Percentiles rank a stretch among this genome's conserved stretches.
phyloP scores from a whole-genome alignment of 2,329 filamentous ascomycete genomes.

The Didymella pinodella region DNA sequence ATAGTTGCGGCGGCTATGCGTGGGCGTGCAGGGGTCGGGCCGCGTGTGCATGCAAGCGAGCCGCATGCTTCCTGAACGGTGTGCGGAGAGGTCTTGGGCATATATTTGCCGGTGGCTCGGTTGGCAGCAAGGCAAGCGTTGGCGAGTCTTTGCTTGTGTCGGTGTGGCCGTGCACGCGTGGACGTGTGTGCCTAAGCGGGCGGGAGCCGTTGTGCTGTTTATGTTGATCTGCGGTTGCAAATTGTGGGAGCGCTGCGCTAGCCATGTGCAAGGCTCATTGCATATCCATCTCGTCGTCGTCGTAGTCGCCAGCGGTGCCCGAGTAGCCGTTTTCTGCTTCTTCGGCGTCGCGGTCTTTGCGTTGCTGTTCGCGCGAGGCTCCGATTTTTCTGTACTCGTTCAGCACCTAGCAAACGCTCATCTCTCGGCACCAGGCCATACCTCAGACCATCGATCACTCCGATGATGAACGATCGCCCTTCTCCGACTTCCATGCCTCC shows the following conservation, averaged over 20 bases:
- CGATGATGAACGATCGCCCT: constrained; percentile 80
- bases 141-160: constrained; percentile 1
- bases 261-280: constrained; percentile 28
- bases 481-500: constrained; percentile 94
- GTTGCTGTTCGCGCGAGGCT: constrained; percentile 77
- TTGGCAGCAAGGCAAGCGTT: not conserved
- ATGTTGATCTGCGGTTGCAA: not conserved
- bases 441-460: constrained; percentile 85
- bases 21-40: constrained; percentile 19
- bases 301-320: constrained; percentile 66
- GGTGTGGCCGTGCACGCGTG: constrained; percentile 4
- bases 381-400: constrained; percentile 71
- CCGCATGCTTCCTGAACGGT: constrained; percentile 11
- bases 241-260: not conserved
- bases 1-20: constrained; percentile 23
- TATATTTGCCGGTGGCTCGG: constrained; percentile 17
- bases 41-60: constrained; percentile 21
- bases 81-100: constrained; percentile 2
- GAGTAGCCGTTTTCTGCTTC: constrained; percentile 64
- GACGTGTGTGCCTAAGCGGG: not conserved
- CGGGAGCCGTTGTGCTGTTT: constrained; percentile 1
- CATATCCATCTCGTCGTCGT: constrained; percentile 59
- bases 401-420: constrained; percentile 3
- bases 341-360: constrained; percentile 79
- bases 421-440: constrained; percentile 31